A percentile compares a stretch with the other conserved stretches of the same genome.
Conservation (phyloP, 768 basidiomycete genomes). For the Xerocomellus dryophilus region DNA sequence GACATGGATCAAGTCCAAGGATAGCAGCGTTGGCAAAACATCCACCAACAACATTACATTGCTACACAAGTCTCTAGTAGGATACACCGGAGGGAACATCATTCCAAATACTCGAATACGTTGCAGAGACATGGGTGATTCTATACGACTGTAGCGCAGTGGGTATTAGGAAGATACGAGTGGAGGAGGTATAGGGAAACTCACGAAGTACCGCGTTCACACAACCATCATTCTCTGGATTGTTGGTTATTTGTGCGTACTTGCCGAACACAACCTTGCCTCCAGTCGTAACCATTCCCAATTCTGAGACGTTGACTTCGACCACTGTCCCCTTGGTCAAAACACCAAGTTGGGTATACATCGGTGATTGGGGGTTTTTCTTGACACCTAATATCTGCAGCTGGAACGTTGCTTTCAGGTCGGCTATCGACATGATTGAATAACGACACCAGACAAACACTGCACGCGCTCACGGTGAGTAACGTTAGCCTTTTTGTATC, state of each 20-base stretch:
- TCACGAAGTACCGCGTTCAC: constrained; percentile 90
- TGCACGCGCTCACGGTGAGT: constrained; percentile 79
- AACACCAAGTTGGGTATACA: constrained; percentile 95
- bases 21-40: constrained; percentile 16
- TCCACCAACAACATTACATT: constrained; percentile 16
- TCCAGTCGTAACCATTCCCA: constrained; percentile 95
- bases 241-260: constrained; percentile 92
- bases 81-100: constrained; percentile 6
- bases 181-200: constrained; percentile 30
- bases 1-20: constrained; percentile 26
- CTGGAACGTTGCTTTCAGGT: constrained; percentile 98
- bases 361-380: constrained; percentile 99
- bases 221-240: constrained; percentile 95
- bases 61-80: constrained; percentile 12
- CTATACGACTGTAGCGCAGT: constrained; percentile 27
- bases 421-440: constrained; percentile 52
- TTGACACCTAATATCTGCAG: constrained; percentile 96
- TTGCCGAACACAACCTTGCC: constrained; percentile 94
- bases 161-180: constrained; percentile 1
- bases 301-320: constrained; percentile 98
- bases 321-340: constrained; percentile 98
- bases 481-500: constrained; percentile 98
- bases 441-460: not conserved
- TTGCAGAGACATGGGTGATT: not conserved
- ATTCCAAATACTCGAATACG: not conserved